Conservation (phyloP, 148 eudicot species). For the Camellia lanceoleosa region DNA sequence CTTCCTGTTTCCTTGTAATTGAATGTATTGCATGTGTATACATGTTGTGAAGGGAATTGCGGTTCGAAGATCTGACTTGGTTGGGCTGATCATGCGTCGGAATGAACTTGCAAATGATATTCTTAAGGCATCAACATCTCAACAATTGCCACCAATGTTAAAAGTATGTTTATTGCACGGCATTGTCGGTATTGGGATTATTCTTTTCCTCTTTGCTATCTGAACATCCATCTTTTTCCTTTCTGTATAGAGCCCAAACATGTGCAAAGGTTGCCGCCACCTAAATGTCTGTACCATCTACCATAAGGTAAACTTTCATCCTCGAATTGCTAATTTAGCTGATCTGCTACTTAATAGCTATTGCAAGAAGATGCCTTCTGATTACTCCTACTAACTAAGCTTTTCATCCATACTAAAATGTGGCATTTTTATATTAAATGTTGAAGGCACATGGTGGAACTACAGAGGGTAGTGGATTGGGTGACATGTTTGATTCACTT, state of each 20-base stretch:
- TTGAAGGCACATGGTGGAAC: conserved; percentile 78
- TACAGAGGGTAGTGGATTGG: conserved; percentile 80
- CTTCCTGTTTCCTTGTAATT: not conserved
- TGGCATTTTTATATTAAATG: conserved; percentile 22
- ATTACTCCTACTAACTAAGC: not conserved
- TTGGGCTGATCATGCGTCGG: conserved; percentile 95
- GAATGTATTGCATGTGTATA: conserved; percentile 15
- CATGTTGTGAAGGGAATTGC: conserved; percentile 49
- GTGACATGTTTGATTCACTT: conserved; percentile 64
- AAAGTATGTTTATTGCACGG: conserved; percentile 40
- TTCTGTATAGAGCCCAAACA: conserved; percentile 59
- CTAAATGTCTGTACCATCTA: conserved; percentile 74
- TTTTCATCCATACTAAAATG: not conserved
- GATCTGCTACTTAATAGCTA: not conserved
- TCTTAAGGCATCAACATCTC: conserved; percentile 62
- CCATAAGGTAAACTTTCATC: conserved; percentile 64
- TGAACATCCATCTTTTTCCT: conserved; percentile 5
- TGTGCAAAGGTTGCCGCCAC: conserved; percentile 87
- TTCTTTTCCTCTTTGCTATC: not conserved
- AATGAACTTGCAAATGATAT: conserved; percentile 93
- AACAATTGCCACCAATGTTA: conserved; percentile 92
- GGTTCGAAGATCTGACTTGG: conserved; percentile 76
- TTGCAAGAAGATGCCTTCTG: not conserved
- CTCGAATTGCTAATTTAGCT: conserved; percentile 5
- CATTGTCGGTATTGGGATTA: not conserved